These are phyloP conservation scores for Sugiyamaella qingdaonensis DNA, from an alignment of 805 yeast genomes.

Conservation along the genomic window DNA sequence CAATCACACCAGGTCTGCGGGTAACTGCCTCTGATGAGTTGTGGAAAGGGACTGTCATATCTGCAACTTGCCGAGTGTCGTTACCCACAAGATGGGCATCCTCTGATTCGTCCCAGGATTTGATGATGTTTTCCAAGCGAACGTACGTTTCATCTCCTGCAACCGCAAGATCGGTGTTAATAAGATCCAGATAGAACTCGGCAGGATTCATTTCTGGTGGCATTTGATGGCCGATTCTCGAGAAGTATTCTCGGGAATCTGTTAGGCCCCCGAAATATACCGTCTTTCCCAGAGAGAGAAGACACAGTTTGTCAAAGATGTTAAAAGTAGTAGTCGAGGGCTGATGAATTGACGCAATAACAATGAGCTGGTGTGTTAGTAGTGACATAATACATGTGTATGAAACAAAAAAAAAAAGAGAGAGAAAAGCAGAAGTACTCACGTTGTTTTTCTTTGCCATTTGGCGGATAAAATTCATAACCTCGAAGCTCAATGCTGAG, in stretches of 20 bases:
- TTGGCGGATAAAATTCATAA: background rate
- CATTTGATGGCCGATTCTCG: slow-evolving; percentile 64
- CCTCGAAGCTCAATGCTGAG: slow-evolving; percentile 52
- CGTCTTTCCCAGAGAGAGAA: slow-evolving; percentile 68
- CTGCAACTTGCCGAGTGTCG: no score
- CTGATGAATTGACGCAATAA: slow-evolving; percentile 62
- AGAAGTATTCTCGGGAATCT: slow-evolving; percentile 45
- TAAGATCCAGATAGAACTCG: slow-evolving; percentile 63
- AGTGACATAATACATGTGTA: no score
- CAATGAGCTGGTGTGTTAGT: no score
- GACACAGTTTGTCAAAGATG: slow-evolving; percentile 58
- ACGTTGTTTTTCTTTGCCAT: background rate
- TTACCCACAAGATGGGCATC: background rate
- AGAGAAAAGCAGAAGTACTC: no score
- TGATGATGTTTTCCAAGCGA: background rate
- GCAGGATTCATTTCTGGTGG: slow-evolving; percentile 60
- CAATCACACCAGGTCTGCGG: background rate
- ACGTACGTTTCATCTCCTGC: background rate
- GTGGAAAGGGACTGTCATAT: no score
- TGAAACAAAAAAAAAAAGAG: no score
- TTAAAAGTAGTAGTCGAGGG: slow-evolving; percentile 64
- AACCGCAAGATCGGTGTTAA: slow-evolving; percentile 72
- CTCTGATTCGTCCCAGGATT: background rate
- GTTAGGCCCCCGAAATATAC: slow-evolving; percentile 67
- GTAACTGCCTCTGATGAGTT: background rate